These are phyloP conservation scores for Anthracocystis walkeri DNA, from an alignment of 1,284 basidiomycete genomes.

Conservation along the genomic window DNA sequence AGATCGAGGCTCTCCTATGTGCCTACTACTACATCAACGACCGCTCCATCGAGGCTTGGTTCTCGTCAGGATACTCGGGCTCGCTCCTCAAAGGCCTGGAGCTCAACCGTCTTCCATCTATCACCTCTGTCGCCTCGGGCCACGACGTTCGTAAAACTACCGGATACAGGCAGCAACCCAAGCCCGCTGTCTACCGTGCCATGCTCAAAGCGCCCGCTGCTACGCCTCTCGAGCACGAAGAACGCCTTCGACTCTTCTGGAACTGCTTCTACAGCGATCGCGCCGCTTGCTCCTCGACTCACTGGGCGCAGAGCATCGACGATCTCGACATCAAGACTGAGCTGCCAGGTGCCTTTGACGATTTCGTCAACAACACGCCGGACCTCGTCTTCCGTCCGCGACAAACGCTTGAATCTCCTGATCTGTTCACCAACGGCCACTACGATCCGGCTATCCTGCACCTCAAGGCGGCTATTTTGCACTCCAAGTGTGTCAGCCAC, in stretches of 20 bases:
- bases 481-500: conserved; percentile 45
- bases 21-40: conserved; percentile 56
- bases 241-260: conserved; percentile 54
- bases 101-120: conserved; percentile 48
- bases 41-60: conserved; percentile 58
- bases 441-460: conserved; percentile 47
- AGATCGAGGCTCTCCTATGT: conserved; percentile 45
- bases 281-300: conserved; percentile 50
- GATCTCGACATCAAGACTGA: conserved; percentile 52
- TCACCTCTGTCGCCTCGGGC: conserved; percentile 16
- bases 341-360: conserved; percentile 53
- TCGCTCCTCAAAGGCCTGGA: conserved; percentile 51
- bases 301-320: conserved; percentile 54
- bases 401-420: conserved; percentile 52
- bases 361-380: conserved; percentile 38
- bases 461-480: conserved; percentile 53
- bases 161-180: conserved; percentile 24
- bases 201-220: conserved; percentile 20
- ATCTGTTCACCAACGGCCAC: conserved; percentile 50
- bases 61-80: conserved; percentile 29
- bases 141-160: conserved; percentile 13
- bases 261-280: conserved; percentile 54
- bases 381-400: conserved; percentile 38
- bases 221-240: conserved; percentile 47
- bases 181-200: conserved; percentile 43